Percentiles rank a stretch among this genome's conserved stretches.
Evolutionary conservation across 768 basidiomycete genomes (phyloP).

Genomic region (Pleurotus djamor): DNA sequence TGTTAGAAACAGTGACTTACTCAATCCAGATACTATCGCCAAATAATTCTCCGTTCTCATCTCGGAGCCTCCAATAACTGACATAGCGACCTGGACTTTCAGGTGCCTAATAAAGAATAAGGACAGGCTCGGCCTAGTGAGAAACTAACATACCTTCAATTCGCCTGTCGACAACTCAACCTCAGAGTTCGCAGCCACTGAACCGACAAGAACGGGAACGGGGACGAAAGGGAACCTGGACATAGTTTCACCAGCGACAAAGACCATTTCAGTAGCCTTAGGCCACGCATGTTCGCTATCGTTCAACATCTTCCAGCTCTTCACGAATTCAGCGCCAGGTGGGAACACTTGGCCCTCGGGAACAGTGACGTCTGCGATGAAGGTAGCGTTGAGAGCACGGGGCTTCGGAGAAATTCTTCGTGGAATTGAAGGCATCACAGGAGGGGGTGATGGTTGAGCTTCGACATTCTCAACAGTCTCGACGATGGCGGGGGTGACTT

Average conservation of each 20-base stretch:
- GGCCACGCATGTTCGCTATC: conserved; percentile 67
- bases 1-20: conserved; percentile 38
- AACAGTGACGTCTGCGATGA: conserved; percentile 68
- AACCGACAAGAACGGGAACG: conserved; percentile 46
- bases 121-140: not conserved
- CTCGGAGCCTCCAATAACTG: conserved; percentile 73
- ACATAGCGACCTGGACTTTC: conserved; percentile 71
- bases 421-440: too few relatives aligned
- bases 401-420: not conserved
- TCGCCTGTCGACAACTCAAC: conserved; percentile 72
- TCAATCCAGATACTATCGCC: conserved; percentile 80
- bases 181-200: conserved; percentile 52
- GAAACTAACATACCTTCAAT: conserved; percentile 53
- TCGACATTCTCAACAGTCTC: too few relatives aligned
- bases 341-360: conserved; percentile 76
- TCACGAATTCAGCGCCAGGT: conserved; percentile 83
- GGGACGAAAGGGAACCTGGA: conserved; percentile 27
- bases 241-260: conserved; percentile 67
- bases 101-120: conserved; percentile 50
- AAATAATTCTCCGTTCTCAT: conserved; percentile 58
- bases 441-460: too few relatives aligned
- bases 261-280: conserved; percentile 61
- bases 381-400: conserved; percentile 45
- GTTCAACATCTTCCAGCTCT: conserved; percentile 78
- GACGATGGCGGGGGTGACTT: too few relatives aligned